phyloP scores from a whole-genome alignment of 2,329 filamentous ascomycete genomes.

The Ambrosiella xylebori region DNA sequence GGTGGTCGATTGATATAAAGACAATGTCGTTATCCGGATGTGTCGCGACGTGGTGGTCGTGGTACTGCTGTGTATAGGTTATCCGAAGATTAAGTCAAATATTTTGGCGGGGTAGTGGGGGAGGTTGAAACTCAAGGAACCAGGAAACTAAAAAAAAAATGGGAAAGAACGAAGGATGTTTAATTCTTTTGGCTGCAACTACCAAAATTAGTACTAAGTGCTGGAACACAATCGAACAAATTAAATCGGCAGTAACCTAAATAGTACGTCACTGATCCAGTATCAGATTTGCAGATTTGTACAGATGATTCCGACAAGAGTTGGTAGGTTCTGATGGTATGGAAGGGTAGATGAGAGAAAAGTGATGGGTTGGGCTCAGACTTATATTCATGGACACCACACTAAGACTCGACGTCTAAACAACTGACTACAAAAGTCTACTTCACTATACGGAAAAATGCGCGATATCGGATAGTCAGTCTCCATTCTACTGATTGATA shows the following conservation, averaged over 20 bases:
- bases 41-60: not conserved
- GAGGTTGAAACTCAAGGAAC: not conserved
- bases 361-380: not conserved
- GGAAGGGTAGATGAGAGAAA: not conserved
- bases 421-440: too few species aligned
- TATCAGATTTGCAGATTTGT: not conserved
- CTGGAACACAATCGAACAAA: not conserved
- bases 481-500: conserved; percentile 8
- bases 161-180: not conserved
- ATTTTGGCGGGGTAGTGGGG: not conserved
- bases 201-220: not conserved
- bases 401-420: too few species aligned
- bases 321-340: not conserved
- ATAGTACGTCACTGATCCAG: not conserved
- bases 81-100: not conserved
- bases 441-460: not conserved
- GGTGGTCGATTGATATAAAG: not conserved
- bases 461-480: conserved; percentile 6
- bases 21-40: not conserved
- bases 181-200: not conserved
- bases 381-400: too few species aligned
- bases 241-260: not conserved
- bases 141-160: not conserved
- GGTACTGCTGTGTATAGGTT: not conserved
- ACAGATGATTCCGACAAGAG: too few species aligned